These are phyloP conservation scores for Paramyrothecium sp. DNA, from an alignment of 2,329 filamentous ascomycete genomes.

Conservation along the genomic window DNA sequence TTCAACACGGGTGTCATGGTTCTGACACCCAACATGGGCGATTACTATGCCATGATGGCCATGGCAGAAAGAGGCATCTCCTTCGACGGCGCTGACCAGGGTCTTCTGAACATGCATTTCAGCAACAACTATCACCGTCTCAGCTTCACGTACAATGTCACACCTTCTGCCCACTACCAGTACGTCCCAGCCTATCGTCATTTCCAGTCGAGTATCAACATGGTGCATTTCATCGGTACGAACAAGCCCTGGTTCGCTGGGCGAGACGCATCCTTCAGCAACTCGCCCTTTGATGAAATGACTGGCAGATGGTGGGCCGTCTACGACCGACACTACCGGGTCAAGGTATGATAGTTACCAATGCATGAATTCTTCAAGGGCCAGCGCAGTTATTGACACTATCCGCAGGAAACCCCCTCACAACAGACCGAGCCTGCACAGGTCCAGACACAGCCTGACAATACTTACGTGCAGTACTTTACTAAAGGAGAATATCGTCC, in stretches of 20 bases:
- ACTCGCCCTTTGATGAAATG: conserved; percentile 77
- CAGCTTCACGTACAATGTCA: conserved; percentile 96
- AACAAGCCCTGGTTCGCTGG: conserved; percentile 85
- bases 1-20: conserved; percentile 99
- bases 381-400: conserved; percentile 7
- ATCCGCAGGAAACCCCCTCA: conserved; percentile 14
- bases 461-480: conserved; percentile 48
- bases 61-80: conserved; percentile 86
- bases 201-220: conserved; percentile 84
- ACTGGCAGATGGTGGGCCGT: conserved; percentile 90
- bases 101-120: conserved; percentile 93
- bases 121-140: conserved; percentile 79
- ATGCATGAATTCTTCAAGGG: neutral
- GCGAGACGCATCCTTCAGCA: conserved; percentile 51
- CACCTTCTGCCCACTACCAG: conserved; percentile 94
- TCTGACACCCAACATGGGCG: conserved; percentile 78
- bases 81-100: conserved; percentile 96
- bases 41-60: conserved; percentile 81
- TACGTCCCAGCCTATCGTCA: conserved; percentile 94
- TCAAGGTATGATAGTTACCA: conserved; percentile 38
- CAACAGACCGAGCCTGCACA: neutral
- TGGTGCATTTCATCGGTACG: conserved; percentile 92
- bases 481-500: conserved; percentile 52
- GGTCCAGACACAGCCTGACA: conserved; percentile 7
- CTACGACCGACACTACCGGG: conserved; percentile 81